Evolutionary conservation across 2,329 filamentous ascomycete species (phyloP).

Genomic region (Pseudocercospora cruenta): DNA sequence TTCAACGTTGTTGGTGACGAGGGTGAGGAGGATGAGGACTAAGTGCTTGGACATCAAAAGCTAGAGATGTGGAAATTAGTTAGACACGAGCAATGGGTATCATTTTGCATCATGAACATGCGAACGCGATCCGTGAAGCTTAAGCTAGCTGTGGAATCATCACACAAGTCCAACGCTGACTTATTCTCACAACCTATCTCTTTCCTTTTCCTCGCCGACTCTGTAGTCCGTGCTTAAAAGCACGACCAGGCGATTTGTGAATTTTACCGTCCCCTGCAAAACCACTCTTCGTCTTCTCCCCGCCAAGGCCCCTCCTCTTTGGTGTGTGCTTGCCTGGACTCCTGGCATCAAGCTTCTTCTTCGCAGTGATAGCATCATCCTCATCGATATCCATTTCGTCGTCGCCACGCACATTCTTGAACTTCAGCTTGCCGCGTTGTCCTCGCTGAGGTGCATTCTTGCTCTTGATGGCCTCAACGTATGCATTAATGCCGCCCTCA

Average conservation of each 20-base stretch:
- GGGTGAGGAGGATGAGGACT: conserved; percentile 97
- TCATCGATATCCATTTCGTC: conserved; percentile 53
- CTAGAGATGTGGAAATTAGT: not conserved
- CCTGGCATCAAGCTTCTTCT: conserved; percentile 38
- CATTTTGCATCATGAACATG: conserved; percentile 3
- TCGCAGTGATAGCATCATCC: conserved; percentile 42
- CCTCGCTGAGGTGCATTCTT: conserved; percentile 62
- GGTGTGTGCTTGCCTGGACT: conserved; percentile 29
- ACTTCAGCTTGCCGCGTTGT: conserved; percentile 64
- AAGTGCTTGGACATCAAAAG: conserved; percentile 43
- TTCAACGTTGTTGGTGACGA: conserved; percentile 99
- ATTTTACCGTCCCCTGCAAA: conserved; percentile 26
- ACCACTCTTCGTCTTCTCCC: conserved; percentile 28
- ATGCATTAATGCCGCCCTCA: conserved; percentile 61
- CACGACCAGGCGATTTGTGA: conserved; percentile 26
- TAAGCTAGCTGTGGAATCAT: not conserved
- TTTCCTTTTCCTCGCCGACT: conserved; percentile 23
- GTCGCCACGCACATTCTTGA: conserved; percentile 54
- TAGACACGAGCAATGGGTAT: not conserved
- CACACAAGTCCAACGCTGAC: not conserved
- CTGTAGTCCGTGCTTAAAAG: conserved; percentile 30
- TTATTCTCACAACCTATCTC: not conserved
- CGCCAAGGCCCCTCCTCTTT: conserved; percentile 31
- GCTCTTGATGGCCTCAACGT: conserved; percentile 63
- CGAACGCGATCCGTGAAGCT: not conserved